Evolutionary conservation across 108 stramenopile genomes (phyloP).

Genomic region (Nitzschia inconspicua): DNA sequence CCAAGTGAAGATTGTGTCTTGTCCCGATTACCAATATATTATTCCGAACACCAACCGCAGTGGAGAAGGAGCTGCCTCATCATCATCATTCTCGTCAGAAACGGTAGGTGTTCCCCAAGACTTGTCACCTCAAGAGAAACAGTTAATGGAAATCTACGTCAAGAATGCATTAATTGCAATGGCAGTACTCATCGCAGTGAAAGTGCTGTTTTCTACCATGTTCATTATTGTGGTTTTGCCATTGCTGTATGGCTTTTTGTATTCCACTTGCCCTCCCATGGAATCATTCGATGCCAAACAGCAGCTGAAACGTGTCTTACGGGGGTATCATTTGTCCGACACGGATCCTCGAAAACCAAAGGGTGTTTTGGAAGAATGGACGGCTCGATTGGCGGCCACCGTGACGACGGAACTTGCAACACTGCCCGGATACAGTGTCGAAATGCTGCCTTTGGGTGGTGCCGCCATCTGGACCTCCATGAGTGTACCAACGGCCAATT

Average conservation of each 20-base stretch:
- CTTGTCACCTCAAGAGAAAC: too few species aligned
- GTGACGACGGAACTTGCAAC: slow-evolving; percentile 63
- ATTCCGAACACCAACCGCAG: too few species aligned
- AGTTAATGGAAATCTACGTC: too few species aligned
- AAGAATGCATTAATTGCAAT: too few species aligned
- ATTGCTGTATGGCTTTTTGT: slow-evolving; percentile 48
- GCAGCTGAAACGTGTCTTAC: slow-evolving; percentile 67
- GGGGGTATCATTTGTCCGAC: slow-evolving; percentile 73
- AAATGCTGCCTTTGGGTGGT: slow-evolving; percentile 33
- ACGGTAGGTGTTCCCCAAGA: too few species aligned
- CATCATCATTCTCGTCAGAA: too few species aligned
- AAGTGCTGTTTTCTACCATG: too few species aligned
- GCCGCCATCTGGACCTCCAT: slow-evolving; percentile 43
- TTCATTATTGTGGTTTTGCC: slow-evolving; percentile 54
- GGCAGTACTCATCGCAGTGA: too few species aligned
- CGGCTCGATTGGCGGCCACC: slow-evolving; percentile 53
- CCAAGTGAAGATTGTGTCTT: slow-evolving; percentile 5
- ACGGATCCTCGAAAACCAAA: slow-evolving; percentile 61
- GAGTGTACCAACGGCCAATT: slow-evolving; percentile 40
- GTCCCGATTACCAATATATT: neutral
- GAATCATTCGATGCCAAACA: slow-evolving; percentile 70
- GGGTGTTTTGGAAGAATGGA: slow-evolving; percentile 44
- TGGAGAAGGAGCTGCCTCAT: too few species aligned
- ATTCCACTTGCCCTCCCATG: slow-evolving; percentile 47
- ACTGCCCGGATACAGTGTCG: slow-evolving; percentile 56